phyloP scores from a whole-genome alignment of 495 filamentous ascomycete genomes.

The Lasiosphaeris hirsuta region DNA sequence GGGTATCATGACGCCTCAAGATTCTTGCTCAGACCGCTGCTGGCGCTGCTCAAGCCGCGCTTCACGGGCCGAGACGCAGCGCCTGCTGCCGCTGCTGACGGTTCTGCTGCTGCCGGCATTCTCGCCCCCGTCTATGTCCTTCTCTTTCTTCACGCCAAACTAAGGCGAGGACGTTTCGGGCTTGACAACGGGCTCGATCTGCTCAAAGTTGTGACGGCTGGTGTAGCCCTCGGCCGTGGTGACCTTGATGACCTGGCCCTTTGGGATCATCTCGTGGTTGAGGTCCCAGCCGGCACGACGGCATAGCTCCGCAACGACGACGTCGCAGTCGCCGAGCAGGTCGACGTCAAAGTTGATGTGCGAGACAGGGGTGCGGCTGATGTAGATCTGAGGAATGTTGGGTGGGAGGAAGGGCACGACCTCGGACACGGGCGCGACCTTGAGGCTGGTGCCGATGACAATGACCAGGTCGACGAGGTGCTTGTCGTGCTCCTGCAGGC shows the following conservation, averaged over 20 bases:
- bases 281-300: constrained; percentile 83
- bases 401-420: constrained; percentile 76
- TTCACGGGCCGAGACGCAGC: too few relatives aligned
- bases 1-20: too few relatives aligned
- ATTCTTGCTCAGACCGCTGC: too few relatives aligned
- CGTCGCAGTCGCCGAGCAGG: constrained; percentile 88
- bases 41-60: too few relatives aligned
- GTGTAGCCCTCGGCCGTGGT: constrained; percentile 58
- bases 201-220: constrained; percentile 62
- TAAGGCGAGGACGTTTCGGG: background rate
- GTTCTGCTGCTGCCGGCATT: too few relatives aligned
- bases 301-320: constrained; percentile 85
- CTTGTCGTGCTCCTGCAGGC: constrained; percentile 74
- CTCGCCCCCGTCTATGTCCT: too few relatives aligned
- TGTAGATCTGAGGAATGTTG: constrained; percentile 88
- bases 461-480: constrained; percentile 85
- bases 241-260: constrained; percentile 57
- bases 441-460: constrained; percentile 94
- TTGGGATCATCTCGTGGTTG: constrained; percentile 80
- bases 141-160: too few relatives aligned
- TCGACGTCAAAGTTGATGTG: constrained; percentile 96
- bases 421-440: constrained; percentile 92
- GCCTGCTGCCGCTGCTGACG: too few relatives aligned
- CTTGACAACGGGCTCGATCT: constrained; percentile 14
- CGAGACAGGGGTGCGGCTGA: constrained; percentile 78